A percentile compares a stretch with the other conserved stretches of the same genome.
Conservation (phyloP, 2,329 filamentous ascomycete species). For the Penicillium digitatum region DNA sequence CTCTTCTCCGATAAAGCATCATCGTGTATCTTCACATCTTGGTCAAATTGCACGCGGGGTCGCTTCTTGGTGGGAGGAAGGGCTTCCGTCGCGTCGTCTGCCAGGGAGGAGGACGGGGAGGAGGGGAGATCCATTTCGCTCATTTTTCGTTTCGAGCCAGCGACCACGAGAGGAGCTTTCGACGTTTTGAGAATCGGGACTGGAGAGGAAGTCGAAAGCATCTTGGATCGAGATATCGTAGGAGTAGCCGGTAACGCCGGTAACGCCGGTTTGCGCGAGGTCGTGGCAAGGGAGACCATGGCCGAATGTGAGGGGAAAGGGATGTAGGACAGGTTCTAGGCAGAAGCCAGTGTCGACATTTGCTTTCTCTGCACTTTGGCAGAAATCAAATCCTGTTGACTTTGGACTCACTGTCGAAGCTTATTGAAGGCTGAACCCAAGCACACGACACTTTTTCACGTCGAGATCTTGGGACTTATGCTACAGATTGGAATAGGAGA, state of each 20-base stretch:
- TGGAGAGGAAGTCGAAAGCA: constrained; percentile 32
- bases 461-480: constrained; percentile 5
- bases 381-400: neutral
- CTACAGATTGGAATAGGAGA: constrained; percentile 10
- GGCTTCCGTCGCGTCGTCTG: constrained; percentile 26
- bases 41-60: constrained; percentile 43
- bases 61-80: constrained; percentile 39
- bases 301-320: constrained; percentile 12
- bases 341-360: constrained; percentile 21
- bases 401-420: constrained; percentile 11
- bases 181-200: constrained; percentile 38
- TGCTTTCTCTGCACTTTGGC: constrained; percentile 13
- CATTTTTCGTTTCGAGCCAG: constrained; percentile 38
- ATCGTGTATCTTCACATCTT: constrained; percentile 34
- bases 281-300: constrained; percentile 36
- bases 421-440: constrained; percentile 14
- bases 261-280: constrained; percentile 27
- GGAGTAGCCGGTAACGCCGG: constrained; percentile 25
- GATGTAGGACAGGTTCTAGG: constrained; percentile 5
- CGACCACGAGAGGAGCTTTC: constrained; percentile 23
- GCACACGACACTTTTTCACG: constrained; percentile 23
- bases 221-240: constrained; percentile 27
- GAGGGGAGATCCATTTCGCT: constrained; percentile 35
- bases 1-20: constrained; percentile 48
- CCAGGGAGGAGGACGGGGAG: constrained; percentile 29